A percentile compares a stretch with the other conserved stretches of the same genome.
Conservation (phyloP, 2,329 filamentous ascomycete species). For the Stachybotrys elegans region DNA sequence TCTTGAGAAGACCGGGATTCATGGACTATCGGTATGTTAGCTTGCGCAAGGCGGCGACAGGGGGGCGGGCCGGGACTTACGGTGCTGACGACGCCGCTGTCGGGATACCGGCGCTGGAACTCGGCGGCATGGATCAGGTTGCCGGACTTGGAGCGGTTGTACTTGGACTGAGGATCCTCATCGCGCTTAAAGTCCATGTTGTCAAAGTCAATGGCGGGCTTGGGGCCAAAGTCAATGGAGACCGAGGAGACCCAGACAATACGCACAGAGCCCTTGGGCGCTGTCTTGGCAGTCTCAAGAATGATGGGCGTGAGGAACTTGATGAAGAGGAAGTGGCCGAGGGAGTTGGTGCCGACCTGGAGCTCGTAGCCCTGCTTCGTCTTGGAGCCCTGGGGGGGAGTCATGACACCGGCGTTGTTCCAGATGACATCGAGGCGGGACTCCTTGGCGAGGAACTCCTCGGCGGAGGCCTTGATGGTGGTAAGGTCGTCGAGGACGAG, state of each 20-base stretch:
- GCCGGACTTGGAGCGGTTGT: slow-evolving; percentile 24
- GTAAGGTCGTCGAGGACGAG: slow-evolving; percentile 28
- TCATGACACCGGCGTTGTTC: slow-evolving; percentile 39
- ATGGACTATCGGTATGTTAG: background rate
- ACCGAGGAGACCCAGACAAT: slow-evolving; percentile 27
- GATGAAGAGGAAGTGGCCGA: slow-evolving; percentile 36
- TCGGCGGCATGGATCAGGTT: slow-evolving; percentile 12
- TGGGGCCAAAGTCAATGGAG: slow-evolving; percentile 8
- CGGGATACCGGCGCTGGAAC: slow-evolving; percentile 6
- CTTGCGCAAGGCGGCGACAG: no score
- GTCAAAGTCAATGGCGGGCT: slow-evolving; percentile 14
- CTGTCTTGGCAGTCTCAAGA: slow-evolving; percentile 21
- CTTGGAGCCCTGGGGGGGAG: slow-evolving; percentile 29
- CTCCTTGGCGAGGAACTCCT: slow-evolving; percentile 18
- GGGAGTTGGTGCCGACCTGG: slow-evolving; percentile 35
- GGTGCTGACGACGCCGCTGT: slow-evolving; percentile 14
- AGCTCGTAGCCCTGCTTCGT: slow-evolving; percentile 35
- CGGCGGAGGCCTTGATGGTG: slow-evolving; percentile 20
- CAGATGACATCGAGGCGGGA: slow-evolving; percentile 29
- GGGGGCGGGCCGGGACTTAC: no score
- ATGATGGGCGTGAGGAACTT: slow-evolving; percentile 30
- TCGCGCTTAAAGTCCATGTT: slow-evolving; percentile 13
- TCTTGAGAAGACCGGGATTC: background rate
- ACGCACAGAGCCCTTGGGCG: slow-evolving; percentile 21
- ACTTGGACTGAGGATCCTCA: slow-evolving; percentile 10